A percentile compares a stretch with the other conserved stretches of the same genome.
Conservation (phyloP, 1,284 basidiomycete genomes). For the Cryptococcus jaspeensis region DNA sequence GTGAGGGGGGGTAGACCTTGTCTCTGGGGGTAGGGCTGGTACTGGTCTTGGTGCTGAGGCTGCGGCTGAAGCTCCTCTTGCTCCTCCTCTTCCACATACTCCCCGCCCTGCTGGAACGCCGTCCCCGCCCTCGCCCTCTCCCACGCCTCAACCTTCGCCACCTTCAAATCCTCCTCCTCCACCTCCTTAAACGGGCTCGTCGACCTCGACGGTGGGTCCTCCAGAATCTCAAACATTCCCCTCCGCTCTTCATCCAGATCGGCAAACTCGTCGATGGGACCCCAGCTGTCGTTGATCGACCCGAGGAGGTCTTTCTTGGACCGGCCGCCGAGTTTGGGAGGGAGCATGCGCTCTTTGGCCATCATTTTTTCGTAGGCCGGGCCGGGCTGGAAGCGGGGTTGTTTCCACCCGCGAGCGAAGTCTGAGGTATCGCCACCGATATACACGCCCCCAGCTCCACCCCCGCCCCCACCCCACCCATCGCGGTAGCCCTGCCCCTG, state of each 20-base stretch:
- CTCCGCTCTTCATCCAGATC: conserved; percentile 4
- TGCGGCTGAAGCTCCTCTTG: neutral
- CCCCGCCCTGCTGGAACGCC: no score
- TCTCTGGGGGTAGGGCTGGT: no score
- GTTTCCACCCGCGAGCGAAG: conserved; percentile 3
- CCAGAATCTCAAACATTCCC: conserved; percentile 33
- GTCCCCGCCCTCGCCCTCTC: conserved; percentile 16
- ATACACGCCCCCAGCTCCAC: no score
- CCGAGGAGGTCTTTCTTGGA: conserved; percentile 39
- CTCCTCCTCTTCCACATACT: no score
- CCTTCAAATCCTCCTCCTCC: neutral
- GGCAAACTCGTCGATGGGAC: conserved; percentile 5
- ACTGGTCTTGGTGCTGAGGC: neutral
- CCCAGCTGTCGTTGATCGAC: conserved; percentile 39
- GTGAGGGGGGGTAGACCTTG: no score
- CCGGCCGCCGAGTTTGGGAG: conserved; percentile 31
- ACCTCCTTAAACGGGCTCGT: conserved; percentile 23
- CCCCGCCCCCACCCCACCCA: no score
- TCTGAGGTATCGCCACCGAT: neutral
- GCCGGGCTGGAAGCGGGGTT: conserved; percentile 10
- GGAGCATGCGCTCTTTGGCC: conserved; percentile 20
- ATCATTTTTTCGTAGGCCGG: conserved; percentile 6
- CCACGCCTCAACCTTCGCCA: conserved; percentile 9
- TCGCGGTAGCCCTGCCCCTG: no score
- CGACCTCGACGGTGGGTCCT: conserved; percentile 28